Base-by-base conservation (phyloP, 768 basidiomycete genomes). In the Rhodosporidiobolus odoratus region DNA sequence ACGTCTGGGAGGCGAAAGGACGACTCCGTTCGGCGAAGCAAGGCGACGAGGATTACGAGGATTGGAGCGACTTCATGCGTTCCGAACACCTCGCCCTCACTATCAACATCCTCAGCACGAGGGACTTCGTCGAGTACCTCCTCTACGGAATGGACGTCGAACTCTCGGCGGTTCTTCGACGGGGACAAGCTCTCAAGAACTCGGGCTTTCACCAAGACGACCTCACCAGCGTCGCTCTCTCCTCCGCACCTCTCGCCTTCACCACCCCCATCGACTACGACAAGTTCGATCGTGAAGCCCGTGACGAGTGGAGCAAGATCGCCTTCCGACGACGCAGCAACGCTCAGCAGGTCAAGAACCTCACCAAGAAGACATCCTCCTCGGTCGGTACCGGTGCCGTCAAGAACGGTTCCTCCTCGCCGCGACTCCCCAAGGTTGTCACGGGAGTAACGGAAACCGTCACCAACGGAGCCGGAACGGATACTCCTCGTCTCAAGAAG, bases 81-180 rank as follows among this genome's bases (percentile, higher is more conserved):
- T 30, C 32, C n/a, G 45, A 27, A 32, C 60, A 62, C 17, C 60
- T 62, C 43, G 12, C 43, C 12, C 43, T 62, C 60, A 48, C 43
- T 7, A n/a, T 9, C 12, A 32, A 25, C 27, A n/a, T 48, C 23
- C 27, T 48, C 38, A 9, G 27, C 45, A 37, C n/a, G 27, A 16
- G n/a, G 10, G 43, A 48, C 27, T 48, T 62, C 60, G 47, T 62
- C 43, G 60, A 62, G 43, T 8, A 15, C 13, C 45, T 62, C 7
- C 60, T 62, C 40, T 62, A 41, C 60, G 35, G 35, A 43, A 62
- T 62, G 60, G 60, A 62, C 47, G 27, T n/a, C 12, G 60, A 62
- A 34, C 45, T 62, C 30, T 48, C 27, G 17, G 9, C 16, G 27
- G 47, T 48, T 17, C 25, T 62, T 12, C 43, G 60, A 25, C 60